Percentiles rank a stretch among this genome's conserved stretches.
phyloP scores from a whole-genome alignment of 306 rosid genomes.

The Rubus idaeus region DNA sequence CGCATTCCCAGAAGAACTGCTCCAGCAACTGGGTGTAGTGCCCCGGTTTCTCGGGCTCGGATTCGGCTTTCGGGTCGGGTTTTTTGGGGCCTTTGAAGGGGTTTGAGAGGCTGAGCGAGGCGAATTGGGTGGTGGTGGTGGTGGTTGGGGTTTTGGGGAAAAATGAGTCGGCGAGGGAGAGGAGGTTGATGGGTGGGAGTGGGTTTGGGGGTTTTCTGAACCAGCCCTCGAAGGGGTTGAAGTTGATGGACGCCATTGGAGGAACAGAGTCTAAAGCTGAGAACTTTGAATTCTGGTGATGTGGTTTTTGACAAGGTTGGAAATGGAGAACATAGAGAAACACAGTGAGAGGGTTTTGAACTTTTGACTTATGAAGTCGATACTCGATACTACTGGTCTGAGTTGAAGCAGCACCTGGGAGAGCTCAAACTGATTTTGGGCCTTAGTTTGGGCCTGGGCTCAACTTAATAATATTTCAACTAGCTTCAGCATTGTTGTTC shows the following conservation, averaged over 20 bases:
- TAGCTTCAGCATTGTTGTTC: neutral
- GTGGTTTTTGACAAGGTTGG: neutral
- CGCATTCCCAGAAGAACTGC: constrained; percentile 71
- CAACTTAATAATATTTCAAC: neutral
- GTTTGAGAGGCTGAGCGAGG: constrained; percentile 53
- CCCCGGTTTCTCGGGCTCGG: constrained; percentile 45
- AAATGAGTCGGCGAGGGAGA: constrained; percentile 32
- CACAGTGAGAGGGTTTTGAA: neutral
- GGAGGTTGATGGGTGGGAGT: constrained; percentile 42
- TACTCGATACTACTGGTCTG: no score
- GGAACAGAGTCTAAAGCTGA: neutral
- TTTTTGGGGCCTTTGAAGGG: constrained; percentile 36
- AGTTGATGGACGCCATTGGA: constrained; percentile 76
- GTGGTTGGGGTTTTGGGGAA: constrained; percentile 11
- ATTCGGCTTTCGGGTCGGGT: constrained; percentile 21
- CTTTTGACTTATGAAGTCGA: no score
- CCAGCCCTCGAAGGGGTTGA: constrained; percentile 81
- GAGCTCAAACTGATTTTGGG: neutral
- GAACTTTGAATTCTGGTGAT: neutral
- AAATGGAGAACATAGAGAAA: neutral
- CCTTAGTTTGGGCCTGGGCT: neutral
- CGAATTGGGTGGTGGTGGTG: constrained; percentile 55
- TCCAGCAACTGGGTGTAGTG: constrained; percentile 45
- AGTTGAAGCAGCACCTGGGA: neutral
- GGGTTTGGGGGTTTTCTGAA: constrained; percentile 71